phyloP scores from a whole-genome alignment of 768 basidiomycete species.

The Candolleomyces aberdarensis region DNA sequence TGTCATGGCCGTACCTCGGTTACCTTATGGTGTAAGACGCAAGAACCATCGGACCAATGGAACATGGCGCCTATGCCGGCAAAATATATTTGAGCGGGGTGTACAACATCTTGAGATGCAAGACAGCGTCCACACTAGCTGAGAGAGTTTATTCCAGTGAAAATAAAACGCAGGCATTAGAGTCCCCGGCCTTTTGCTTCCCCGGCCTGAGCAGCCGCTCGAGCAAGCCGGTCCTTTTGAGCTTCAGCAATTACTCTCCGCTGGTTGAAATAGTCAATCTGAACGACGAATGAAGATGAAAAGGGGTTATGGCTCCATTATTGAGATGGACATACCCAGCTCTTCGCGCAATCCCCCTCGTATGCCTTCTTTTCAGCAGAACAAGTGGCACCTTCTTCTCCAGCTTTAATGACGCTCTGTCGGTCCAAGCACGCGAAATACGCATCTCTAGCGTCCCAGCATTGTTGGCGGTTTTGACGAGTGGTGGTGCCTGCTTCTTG shows the following conservation, averaged over 20 bases:
- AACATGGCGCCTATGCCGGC: too few relatives aligned
- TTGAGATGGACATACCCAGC: conserved; percentile 65
- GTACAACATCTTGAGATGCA: too few relatives aligned
- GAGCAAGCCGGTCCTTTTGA: conserved; percentile 68
- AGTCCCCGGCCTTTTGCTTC: conserved; percentile 25
- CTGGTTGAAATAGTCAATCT: conserved; percentile 97
- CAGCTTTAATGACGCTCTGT: conserved; percentile 65
- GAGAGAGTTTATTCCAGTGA: neutral
- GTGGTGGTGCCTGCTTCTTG: conserved; percentile 30
- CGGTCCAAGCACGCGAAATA: conserved; percentile 86
- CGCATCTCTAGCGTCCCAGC: conserved; percentile 82
- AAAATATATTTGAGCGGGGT: too few relatives aligned
- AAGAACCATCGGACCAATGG: too few relatives aligned
- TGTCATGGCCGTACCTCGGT: too few relatives aligned
- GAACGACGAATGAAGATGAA: conserved; percentile 4
- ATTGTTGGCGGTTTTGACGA: conserved; percentile 69
- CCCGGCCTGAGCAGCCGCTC: conserved; percentile 34
- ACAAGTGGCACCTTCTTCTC: conserved; percentile 67
- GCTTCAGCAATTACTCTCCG: conserved; percentile 78
- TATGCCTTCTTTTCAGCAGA: conserved; percentile 54
- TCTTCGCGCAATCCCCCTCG: conserved; percentile 75
- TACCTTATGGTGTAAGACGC: too few relatives aligned
- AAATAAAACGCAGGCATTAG: neutral
- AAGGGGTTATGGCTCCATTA: too few relatives aligned
- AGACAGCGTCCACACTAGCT: too few relatives aligned